Evolutionary conservation across 768 basidiomycete genomes (phyloP).

Genomic region (Leccinum truebloodii): DNA sequence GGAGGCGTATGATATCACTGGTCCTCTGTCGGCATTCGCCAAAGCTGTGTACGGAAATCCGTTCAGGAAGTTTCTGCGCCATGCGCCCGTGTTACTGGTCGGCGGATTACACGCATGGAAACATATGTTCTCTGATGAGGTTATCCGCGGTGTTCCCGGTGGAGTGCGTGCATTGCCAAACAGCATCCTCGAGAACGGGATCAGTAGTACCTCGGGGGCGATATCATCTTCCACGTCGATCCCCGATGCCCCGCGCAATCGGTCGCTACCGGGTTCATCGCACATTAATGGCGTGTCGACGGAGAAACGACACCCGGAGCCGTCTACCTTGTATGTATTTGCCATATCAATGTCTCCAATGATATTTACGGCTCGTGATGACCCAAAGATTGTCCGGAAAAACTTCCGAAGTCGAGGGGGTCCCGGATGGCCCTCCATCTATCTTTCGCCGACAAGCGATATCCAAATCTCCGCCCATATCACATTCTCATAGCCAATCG

Average conservation of each 20-base stretch:
- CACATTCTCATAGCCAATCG: constrained; percentile 47
- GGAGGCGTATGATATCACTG: constrained; percentile 48
- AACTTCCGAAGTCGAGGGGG: constrained; percentile 12
- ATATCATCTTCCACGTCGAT: constrained; percentile 19
- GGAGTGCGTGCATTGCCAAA: constrained; percentile 17
- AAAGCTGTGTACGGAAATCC: constrained; percentile 72
- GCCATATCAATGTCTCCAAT: neutral
- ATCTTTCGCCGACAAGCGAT: constrained; percentile 42
- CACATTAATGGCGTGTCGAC: constrained; percentile 19
- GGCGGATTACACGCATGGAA: constrained; percentile 89
- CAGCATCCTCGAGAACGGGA: constrained; percentile 27
- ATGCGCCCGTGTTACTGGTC: constrained; percentile 78
- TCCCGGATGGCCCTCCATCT: constrained; percentile 17
- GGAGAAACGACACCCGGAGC: constrained; percentile 22
- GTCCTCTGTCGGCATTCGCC: constrained; percentile 60
- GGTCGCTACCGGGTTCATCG: constrained; percentile 9
- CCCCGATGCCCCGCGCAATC: constrained; percentile 17
- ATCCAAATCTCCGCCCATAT: constrained; percentile 45
- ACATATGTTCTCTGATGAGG: constrained; percentile 48
- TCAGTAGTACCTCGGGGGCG: constrained; percentile 31
- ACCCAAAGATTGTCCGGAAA: constrained; percentile 20
- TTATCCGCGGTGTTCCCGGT: constrained; percentile 29
- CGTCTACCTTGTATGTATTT: constrained; percentile 22
- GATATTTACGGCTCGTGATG: constrained; percentile 15
- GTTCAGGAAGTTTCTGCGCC: constrained; percentile 68